Conservation (phyloP, 1,284 basidiomycete genomes). For the Malassezia pachydermatis region DNA sequence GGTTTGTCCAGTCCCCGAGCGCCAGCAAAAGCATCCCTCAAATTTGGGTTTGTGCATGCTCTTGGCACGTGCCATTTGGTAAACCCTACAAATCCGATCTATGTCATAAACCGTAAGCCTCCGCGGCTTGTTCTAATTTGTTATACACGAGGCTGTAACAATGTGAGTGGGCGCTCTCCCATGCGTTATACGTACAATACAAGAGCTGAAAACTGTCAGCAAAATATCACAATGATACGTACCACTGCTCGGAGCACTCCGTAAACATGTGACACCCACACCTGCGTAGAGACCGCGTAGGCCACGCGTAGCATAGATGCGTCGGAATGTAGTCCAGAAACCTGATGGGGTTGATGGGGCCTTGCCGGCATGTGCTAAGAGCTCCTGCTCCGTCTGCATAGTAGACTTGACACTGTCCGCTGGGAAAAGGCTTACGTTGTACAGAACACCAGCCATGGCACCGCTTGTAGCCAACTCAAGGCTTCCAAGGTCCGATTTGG, state of each 20-base stretch:
- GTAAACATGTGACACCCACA: conserved; percentile 78
- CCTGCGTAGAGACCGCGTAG: conserved; percentile 79
- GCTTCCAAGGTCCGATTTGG: conserved; percentile 54
- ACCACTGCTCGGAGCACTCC: conserved; percentile 60
- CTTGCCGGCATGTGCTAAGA: conserved; percentile 50
- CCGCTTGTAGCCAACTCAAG: conserved; percentile 77
- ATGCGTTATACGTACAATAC: conserved; percentile 5
- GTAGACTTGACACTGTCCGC: conserved; percentile 89
- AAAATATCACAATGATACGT: conserved; percentile 24
- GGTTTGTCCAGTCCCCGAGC: neutral
- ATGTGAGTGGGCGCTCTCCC: neutral
- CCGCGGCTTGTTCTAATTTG: conserved; percentile 34
- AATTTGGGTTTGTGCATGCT: too few relatives aligned
- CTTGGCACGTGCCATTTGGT: neutral
- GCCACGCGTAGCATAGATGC: conserved; percentile 69
- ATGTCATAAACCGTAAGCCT: conserved; percentile 23
- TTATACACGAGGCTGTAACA: conserved; percentile 27
- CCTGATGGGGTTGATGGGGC: conserved; percentile 47
- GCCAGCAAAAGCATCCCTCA: neutral
- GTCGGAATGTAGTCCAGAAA: conserved; percentile 63
- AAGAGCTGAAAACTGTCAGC: conserved; percentile 4
- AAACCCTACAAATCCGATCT: too few relatives aligned
- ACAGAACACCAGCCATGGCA: conserved; percentile 73
- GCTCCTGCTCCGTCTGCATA: conserved; percentile 86
- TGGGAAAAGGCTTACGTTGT: conserved; percentile 55